Conservation (phyloP, 805 yeast genomes). For the Ogataea siamensis region DNA sequence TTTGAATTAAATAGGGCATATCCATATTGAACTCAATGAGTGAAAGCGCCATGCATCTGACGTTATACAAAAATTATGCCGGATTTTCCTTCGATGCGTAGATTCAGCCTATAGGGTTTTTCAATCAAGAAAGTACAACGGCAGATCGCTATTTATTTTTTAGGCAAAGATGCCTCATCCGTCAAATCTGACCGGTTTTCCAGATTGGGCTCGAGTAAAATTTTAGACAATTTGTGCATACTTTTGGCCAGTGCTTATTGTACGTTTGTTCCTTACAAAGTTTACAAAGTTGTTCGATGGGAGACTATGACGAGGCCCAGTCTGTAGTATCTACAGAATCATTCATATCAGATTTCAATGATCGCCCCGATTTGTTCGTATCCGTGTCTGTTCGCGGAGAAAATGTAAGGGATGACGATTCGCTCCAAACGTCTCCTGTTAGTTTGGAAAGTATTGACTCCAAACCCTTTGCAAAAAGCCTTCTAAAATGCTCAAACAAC, state of each 20-base stretch:
- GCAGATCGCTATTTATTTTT: not conserved
- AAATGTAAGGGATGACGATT: not conserved
- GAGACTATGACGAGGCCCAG: not conserved
- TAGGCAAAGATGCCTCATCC: not conserved
- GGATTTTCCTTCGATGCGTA: no score
- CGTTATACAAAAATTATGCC: no score
- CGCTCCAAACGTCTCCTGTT: not conserved
- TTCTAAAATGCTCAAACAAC: not conserved
- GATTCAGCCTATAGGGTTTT: not conserved
- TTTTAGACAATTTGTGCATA: conserved; percentile 2
- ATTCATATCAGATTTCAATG: conserved; percentile 21
- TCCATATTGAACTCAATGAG: no score
- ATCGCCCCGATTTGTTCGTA: conserved; percentile 14
- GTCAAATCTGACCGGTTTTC: not conserved
- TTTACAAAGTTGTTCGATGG: no score
- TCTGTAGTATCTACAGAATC: conserved; percentile 16
- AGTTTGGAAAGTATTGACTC: not conserved
- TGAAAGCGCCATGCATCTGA: no score
- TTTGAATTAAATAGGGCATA: conserved; percentile 5
- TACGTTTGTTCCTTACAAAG: no score
- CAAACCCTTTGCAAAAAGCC: not conserved
- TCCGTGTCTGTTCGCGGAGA: conserved; percentile 5
- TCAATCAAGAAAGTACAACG: not conserved
- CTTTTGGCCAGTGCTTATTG: conserved; percentile 2
- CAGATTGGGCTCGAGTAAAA: conserved; percentile 4